Percentiles rank a stretch among this genome's conserved stretches.
Conservation (phyloP, 1,139 yeast species). For the Saccharomycopsis phalli region DNA sequence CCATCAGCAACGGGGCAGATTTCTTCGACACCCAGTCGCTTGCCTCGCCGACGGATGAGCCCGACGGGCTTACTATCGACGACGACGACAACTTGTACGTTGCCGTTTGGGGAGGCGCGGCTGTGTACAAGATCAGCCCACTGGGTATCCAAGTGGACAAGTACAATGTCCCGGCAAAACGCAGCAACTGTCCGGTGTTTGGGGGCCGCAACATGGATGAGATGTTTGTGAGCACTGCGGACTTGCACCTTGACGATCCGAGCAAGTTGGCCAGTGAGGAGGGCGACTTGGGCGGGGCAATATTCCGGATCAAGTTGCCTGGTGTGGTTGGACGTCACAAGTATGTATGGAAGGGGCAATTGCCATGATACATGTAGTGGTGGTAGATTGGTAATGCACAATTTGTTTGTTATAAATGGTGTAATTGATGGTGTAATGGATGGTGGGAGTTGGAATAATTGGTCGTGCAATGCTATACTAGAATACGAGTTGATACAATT, state of each 20-base stretch:
- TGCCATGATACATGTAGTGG: too few relatives aligned
- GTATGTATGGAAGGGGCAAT: constrained; percentile 2
- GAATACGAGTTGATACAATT: too few relatives aligned
- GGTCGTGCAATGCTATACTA: too few relatives aligned
- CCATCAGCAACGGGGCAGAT: constrained; percentile 35
- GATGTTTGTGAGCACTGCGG: constrained; percentile 63
- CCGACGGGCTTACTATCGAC: constrained; percentile 75
- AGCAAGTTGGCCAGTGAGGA: constrained; percentile 30
- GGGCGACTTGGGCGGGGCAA: constrained; percentile 53
- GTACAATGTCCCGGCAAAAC: constrained; percentile 50
- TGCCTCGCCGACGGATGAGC: constrained; percentile 40
- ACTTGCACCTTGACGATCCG: constrained; percentile 34
- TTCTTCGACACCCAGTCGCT: constrained; percentile 35
- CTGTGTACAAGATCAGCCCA: constrained; percentile 45
- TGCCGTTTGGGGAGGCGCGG: constrained; percentile 56
- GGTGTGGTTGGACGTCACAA: constrained; percentile 23
- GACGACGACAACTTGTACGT: constrained; percentile 54
- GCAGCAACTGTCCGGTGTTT: constrained; percentile 61
- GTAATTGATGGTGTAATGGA: too few relatives aligned
- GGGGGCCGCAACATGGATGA: constrained; percentile 57
- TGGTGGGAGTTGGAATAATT: too few relatives aligned
- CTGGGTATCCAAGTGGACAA: constrained; percentile 42
- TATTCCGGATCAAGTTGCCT: constrained; percentile 33
- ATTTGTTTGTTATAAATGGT: too few relatives aligned
- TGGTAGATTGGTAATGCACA: too few relatives aligned